Conservation (phyloP, 1,284 basidiomycete species). For the Polyporus tsugae region DNA sequence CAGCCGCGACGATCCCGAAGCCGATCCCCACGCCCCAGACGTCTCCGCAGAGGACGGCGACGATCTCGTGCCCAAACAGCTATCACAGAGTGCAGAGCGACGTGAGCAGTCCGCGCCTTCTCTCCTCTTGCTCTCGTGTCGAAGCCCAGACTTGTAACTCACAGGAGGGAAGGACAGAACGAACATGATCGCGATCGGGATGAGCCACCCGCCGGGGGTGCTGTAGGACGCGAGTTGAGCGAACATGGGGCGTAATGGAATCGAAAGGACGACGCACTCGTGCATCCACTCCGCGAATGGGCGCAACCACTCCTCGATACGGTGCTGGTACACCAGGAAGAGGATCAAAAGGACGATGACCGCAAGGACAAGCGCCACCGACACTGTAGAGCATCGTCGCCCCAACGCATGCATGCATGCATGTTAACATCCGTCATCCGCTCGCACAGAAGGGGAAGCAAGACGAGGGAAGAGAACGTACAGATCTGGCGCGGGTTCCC, state of each 20-base stretch:
- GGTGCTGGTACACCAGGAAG: slow-evolving; percentile 60
- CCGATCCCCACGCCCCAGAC: slow-evolving; percentile 77
- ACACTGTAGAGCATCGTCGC: neutral
- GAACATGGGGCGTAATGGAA: no score
- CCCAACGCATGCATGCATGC: neutral
- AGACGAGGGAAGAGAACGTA: neutral
- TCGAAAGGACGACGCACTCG: slow-evolving; percentile 40
- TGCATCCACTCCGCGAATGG: slow-evolving; percentile 62
- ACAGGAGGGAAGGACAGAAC: slow-evolving; percentile 82
- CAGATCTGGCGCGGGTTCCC: neutral
- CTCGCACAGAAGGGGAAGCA: neutral
- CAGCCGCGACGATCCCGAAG: slow-evolving; percentile 71
- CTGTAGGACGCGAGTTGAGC: neutral
- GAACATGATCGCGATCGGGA: slow-evolving; percentile 84
- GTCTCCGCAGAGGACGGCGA: slow-evolving; percentile 75
- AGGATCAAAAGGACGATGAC: slow-evolving; percentile 45
- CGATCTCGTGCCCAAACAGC: slow-evolving; percentile 82
- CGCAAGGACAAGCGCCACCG: neutral
- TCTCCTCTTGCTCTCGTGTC: neutral
- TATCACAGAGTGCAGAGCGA: slow-evolving; percentile 29
- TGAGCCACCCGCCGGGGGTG: slow-evolving; percentile 72
- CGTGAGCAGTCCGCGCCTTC: neutral
- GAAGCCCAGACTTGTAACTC: slow-evolving; percentile 31
- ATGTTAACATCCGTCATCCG: neutral
- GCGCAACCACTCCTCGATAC: slow-evolving; percentile 65